Evolutionary conservation across 768 basidiomycete species (phyloP).

Genomic region (Crassisporium funariophilum): DNA sequence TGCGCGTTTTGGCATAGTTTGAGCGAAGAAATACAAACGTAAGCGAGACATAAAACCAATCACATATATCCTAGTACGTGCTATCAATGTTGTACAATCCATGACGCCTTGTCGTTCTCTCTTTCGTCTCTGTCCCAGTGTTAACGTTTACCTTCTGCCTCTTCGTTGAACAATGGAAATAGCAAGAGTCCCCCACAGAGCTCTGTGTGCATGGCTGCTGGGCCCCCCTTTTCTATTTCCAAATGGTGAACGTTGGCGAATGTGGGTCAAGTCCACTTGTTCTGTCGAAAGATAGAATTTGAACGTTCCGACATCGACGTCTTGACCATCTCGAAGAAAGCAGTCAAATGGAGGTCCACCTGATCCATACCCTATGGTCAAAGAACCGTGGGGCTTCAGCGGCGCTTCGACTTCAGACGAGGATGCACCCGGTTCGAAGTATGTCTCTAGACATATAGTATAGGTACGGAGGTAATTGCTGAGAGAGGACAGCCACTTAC

Average conservation of each 20-base stretch:
- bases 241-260: neutral
- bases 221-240: too few relatives aligned
- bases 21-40: conserved; percentile 16
- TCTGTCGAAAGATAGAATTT: conserved; percentile 35
- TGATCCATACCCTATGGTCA: conserved; percentile 39
- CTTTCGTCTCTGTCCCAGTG: too few relatives aligned
- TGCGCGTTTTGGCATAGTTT: conserved; percentile 22
- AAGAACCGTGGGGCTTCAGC: neutral
- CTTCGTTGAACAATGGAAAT: too few relatives aligned
- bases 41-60: too few relatives aligned
- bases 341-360: conserved; percentile 24
- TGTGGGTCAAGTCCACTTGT: neutral
- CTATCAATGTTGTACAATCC: too few relatives aligned
- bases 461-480: neutral
- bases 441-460: neutral
- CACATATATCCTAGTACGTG: too few relatives aligned
- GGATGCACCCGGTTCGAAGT: conserved; percentile 2
- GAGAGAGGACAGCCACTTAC: conserved; percentile 6
- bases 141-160: too few relatives aligned
- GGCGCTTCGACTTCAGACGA: neutral
- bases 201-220: too few relatives aligned
- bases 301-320: conserved; percentile 36
- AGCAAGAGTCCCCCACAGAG: too few relatives aligned
- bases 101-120: too few relatives aligned
- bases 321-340: conserved; percentile 23